Evolutionary conservation across 805 yeast species (phyloP).

Genomic region (Starmerella potacharoeniae): DNA sequence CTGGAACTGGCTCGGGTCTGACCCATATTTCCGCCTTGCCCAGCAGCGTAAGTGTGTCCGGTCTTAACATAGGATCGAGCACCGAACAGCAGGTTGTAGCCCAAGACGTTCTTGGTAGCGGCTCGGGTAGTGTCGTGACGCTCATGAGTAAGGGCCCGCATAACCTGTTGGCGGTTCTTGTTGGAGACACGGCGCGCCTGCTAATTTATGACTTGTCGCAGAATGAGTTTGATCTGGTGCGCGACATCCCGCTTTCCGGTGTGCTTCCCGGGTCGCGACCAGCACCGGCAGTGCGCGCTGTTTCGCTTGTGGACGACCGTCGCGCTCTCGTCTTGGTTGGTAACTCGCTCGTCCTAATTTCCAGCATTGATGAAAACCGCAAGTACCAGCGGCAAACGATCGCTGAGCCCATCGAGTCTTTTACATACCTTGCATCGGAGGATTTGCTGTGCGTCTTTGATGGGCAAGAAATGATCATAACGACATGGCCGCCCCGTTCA

Average conservation of each 20-base stretch:
- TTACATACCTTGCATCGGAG: slow-evolving; percentile 22
- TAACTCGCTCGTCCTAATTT: slow-evolving; percentile 28
- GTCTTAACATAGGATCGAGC: slow-evolving; percentile 6
- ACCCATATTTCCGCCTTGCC: slow-evolving; percentile 4
- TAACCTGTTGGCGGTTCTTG: slow-evolving; percentile 29
- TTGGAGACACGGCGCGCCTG: slow-evolving; percentile 24
- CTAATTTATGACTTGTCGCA: slow-evolving; percentile 20
- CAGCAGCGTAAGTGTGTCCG: slow-evolving; percentile 3
- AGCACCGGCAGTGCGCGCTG: slow-evolving; percentile 28
- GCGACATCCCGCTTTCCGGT: slow-evolving; percentile 29
- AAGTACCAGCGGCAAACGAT: slow-evolving; percentile 24
- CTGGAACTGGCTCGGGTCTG: background rate
- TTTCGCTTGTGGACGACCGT: slow-evolving; percentile 20
- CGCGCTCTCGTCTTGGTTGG: slow-evolving; percentile 29
- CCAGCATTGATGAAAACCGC: slow-evolving; percentile 11
- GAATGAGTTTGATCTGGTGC: slow-evolving; percentile 23
- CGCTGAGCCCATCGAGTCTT: slow-evolving; percentile 31
- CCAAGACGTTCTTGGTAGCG: slow-evolving; percentile 23
- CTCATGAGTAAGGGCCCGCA: slow-evolving; percentile 22
- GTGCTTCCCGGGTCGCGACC: slow-evolving; percentile 26
- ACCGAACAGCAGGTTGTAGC: slow-evolving; percentile 28
- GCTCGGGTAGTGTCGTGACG: slow-evolving; percentile 27
- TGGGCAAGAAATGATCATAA: slow-evolving; percentile 26
- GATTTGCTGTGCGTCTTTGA: slow-evolving; percentile 34
- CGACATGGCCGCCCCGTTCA: slow-evolving; percentile 8